A percentile compares a stretch with the other conserved stretches of the same genome.
Evolutionary conservation across 2,329 filamentous ascomycete species (phyloP).

Genomic region (Magnaporthiopsis poae): DNA sequence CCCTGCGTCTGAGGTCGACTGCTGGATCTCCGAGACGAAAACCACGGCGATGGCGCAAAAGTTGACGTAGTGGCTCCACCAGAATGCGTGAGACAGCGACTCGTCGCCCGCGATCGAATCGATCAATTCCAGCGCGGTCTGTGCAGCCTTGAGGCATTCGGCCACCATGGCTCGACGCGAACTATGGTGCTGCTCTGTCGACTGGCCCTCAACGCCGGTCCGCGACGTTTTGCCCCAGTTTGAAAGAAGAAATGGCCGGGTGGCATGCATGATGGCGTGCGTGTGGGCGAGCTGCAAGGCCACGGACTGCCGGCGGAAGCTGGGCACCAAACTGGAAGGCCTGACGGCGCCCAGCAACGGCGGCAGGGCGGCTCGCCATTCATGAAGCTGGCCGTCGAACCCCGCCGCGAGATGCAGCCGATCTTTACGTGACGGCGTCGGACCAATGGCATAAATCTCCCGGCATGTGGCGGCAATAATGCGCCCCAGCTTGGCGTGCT

Average conservation of each 20-base stretch:
- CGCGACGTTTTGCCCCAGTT: constrained; percentile 10
- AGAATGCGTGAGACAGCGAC: constrained; percentile 36
- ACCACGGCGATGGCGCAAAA: constrained; percentile 45
- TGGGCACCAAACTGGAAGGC: constrained; percentile 35
- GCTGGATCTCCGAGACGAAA: constrained; percentile 44
- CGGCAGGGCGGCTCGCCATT: constrained; percentile 31
- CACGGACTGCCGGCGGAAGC: constrained; percentile 38
- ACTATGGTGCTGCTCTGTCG: neutral
- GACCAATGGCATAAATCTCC: constrained; percentile 30
- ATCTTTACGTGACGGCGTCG: constrained; percentile 23
- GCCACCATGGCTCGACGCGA: constrained; percentile 25
- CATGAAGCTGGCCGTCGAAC: constrained; percentile 27
- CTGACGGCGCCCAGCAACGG: constrained; percentile 32
- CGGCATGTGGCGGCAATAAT: constrained; percentile 30
- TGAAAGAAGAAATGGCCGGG: constrained; percentile 41
- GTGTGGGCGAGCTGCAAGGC: constrained; percentile 44
- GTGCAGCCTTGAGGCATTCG: constrained; percentile 38
- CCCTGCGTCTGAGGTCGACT: constrained; percentile 13
- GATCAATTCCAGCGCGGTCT: constrained; percentile 23
- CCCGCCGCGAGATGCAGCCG: constrained; percentile 28
- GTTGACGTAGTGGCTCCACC: constrained; percentile 44
- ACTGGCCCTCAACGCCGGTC: constrained; percentile 8
- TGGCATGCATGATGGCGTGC: constrained; percentile 47
- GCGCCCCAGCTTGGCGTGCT: constrained; percentile 32
- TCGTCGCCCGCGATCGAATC: constrained; percentile 29